These are phyloP conservation scores for Biscogniauxia sp. DNA, from an alignment of 2,329 filamentous ascomycete genomes.

Conservation along the genomic window DNA sequence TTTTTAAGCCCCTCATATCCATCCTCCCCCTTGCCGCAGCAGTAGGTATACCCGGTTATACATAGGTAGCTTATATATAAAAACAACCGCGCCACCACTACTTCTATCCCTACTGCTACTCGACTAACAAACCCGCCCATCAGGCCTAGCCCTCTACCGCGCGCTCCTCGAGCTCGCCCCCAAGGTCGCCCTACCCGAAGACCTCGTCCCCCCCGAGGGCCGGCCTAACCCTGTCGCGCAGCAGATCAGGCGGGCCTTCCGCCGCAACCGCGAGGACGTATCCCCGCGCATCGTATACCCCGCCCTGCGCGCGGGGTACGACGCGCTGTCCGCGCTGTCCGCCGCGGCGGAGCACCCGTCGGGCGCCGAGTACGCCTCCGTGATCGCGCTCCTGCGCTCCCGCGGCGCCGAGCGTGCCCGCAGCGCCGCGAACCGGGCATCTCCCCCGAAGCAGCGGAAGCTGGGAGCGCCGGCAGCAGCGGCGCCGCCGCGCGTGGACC, in stretches of 20 bases:
- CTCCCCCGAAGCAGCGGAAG: too few relatives aligned
- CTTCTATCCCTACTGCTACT: not conserved
- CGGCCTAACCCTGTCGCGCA: constrained; percentile 49
- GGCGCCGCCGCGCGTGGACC: constrained; percentile 18
- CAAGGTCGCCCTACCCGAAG: constrained; percentile 50
- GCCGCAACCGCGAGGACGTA: constrained; percentile 54
- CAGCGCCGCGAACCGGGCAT: too few relatives aligned
- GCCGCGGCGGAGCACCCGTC: constrained; percentile 13
- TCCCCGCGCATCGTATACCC: constrained; percentile 60
- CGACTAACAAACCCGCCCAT: not conserved
- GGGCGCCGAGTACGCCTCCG: constrained; percentile 37
- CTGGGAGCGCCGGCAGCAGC: too few relatives aligned
- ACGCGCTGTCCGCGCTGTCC: constrained; percentile 21
- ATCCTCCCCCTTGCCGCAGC: too few relatives aligned
- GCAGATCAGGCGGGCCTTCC: constrained; percentile 62
- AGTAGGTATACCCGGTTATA: too few relatives aligned
- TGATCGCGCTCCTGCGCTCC: constrained; percentile 42
- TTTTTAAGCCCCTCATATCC: not conserved
- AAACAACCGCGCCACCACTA: not conserved
- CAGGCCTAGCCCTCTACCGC: constrained; percentile 70
- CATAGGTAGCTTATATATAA: too few relatives aligned
- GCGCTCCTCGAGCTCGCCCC: constrained; percentile 62
- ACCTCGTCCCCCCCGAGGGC: constrained; percentile 36
- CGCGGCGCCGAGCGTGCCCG: constrained; percentile 32
- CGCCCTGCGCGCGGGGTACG: constrained; percentile 66